Evolutionary conservation across 208 protist species (phyloP).

Genomic region (Crithidia expoeki): DNA sequence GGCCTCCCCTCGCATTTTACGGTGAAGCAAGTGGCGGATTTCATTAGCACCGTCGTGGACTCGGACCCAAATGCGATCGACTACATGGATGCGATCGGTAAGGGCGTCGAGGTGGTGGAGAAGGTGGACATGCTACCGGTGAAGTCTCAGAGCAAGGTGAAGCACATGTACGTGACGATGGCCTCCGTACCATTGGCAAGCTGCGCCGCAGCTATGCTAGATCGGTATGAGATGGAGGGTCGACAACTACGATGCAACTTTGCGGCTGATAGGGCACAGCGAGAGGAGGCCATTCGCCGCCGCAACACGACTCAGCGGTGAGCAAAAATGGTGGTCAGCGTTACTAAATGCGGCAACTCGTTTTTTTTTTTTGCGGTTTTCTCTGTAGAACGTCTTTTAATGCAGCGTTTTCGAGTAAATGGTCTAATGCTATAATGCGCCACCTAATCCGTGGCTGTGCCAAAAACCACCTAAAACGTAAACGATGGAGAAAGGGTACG

Average conservation of each 20-base stretch:
- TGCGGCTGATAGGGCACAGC: constrained; percentile 78
- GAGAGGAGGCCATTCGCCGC: constrained; percentile 65
- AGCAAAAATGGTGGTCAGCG: neutral
- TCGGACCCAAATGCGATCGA: constrained; percentile 33
- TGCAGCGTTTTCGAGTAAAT: neutral
- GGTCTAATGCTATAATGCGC: too few species aligned
- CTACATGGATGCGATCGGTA: constrained; percentile 34
- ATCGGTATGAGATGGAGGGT: constrained; percentile 59
- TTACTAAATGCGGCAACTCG: too few species aligned
- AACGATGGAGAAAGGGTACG: too few species aligned
- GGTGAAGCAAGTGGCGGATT: constrained; percentile 56
- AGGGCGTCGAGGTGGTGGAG: constrained; percentile 45
- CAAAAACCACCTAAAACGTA: too few species aligned
- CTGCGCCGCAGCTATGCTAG: constrained; percentile 48
- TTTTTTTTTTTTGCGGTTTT: too few species aligned
- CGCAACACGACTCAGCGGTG: constrained; percentile 10
- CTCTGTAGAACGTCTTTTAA: neutral
- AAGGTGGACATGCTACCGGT: constrained; percentile 72
- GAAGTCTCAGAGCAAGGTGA: constrained; percentile 59
- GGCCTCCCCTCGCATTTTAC: constrained; percentile 69
- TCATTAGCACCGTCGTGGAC: constrained; percentile 68
- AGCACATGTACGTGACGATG: constrained; percentile 83
- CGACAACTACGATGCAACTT: constrained; percentile 81
- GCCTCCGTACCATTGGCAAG: constrained; percentile 58
- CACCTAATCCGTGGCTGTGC: too few species aligned